Base-by-base conservation (phyloP, 2,329 filamentous ascomycete genomes). In the Parastagonospora nodorum region DNA sequence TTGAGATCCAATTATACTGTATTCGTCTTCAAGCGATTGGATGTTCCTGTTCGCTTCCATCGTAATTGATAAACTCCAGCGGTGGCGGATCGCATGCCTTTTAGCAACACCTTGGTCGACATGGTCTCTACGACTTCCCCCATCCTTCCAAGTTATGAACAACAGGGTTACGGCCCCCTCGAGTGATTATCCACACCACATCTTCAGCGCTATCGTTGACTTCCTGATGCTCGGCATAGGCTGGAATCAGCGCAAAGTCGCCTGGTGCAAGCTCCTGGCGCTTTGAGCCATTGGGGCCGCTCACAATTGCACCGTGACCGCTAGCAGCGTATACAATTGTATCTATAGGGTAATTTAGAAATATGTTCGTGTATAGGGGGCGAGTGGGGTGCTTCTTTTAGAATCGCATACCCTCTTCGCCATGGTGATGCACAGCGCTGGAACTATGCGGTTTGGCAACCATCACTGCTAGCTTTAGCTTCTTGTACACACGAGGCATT, bases 181-280 rank as follows among this genome's bases (percentile, higher is more conserved):
- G 80, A 5, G 85, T 83, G 38, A 90, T 80, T 9, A 88, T 80
- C 84, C 86, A 88, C 32, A 84, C 80, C 2, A 87, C 74, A 40
- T 87, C 84, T 29, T 82, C 79, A 37, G 85, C 83, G 1, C 81
- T 80, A 32, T 88, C 82, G 61, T 90, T 90, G 15, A 86, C 76
- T 46, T 87, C 81, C 67, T 89, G 86, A 71, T 90, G 86, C 67
- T 90, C 87, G 0, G 84, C 83, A 78, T 82, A 89, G 0, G 86
- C 82, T 0, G 88, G 88, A 10, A 90, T 81, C 47, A 89, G 79
- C 2, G 86, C 86, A 69, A 88, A 90, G 67, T 90, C 87, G 0
- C 88, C 88, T 0, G 83, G 78, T 1, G 71, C 71, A 6, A 91
- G 77, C 14, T 82, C 75, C 54, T 87, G 80, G 30, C 81, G 80